These are phyloP conservation scores for Candida mattraensis DNA, from an alignment of 805 yeast species.

Conservation along the genomic window DNA sequence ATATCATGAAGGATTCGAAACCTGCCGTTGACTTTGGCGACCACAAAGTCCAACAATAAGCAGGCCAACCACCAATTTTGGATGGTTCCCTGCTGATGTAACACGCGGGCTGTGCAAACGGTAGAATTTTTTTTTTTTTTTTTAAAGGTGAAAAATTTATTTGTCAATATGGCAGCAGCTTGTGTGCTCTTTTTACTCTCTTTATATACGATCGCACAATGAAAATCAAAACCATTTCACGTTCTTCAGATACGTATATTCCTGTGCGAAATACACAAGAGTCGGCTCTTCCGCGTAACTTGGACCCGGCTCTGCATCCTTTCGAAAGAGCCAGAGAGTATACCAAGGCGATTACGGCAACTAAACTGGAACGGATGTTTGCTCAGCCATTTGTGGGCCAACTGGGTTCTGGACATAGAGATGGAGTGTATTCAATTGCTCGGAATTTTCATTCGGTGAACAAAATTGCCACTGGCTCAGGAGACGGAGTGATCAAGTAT, in stretches of 20 bases:
- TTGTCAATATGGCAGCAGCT: too few relatives aligned
- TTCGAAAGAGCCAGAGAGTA: constrained; percentile 97
- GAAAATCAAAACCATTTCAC: constrained; percentile 86
- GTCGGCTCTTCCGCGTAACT: constrained; percentile 80
- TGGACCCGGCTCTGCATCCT: constrained; percentile 93
- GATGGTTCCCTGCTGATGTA: background rate
- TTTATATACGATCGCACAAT: constrained; percentile 25
- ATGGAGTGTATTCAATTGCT: constrained; percentile 88
- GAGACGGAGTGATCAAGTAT: constrained; percentile 91
- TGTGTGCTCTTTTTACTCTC: too few relatives aligned
- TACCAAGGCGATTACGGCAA: constrained; percentile 90
- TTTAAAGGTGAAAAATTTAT: background rate
- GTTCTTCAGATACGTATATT: constrained; percentile 89
- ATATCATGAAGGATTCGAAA: constrained; percentile 12
- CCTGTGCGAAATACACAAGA: constrained; percentile 92
- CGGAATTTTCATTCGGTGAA: constrained; percentile 69
- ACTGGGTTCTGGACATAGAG: constrained; percentile 91
- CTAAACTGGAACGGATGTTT: constrained; percentile 93
- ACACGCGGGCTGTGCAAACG: constrained; percentile 8
- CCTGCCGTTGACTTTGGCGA: constrained; percentile 22
- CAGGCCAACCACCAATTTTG: background rate
- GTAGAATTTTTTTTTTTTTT: constrained; percentile 7
- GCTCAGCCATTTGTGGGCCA: constrained; percentile 98
- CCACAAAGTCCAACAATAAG: constrained; percentile 25
- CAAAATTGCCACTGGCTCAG: constrained; percentile 87